Evolutionary conservation across 495 filamentous ascomycete genomes (phyloP), one percentile per base, ranked within the genome.

Genomic region (Penicillium flavigenum): DNA sequence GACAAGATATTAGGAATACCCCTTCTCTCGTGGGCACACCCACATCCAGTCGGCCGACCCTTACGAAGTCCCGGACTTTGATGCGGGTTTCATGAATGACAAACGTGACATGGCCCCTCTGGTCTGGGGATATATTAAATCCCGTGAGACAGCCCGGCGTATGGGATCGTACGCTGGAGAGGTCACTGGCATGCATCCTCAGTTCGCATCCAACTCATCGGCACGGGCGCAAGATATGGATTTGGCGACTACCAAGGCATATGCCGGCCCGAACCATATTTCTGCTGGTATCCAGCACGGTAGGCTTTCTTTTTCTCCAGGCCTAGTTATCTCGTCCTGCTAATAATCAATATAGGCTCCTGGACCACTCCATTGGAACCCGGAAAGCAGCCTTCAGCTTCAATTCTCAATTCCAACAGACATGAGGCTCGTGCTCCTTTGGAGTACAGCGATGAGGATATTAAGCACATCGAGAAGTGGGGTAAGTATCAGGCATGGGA

Each of bases 91-190:
- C 74, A 90, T 92, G 88, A 92, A 88, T 60, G 88, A 92, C 67
- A 84, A 89, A 69, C 80, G 88, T 26, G 89, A 92, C 64, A 90
- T 92, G 87, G 85, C 81, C 5, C 87, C 88, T 10, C 88, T 91
- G 86, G 86, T 91, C 5, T 92, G 89, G 89, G 86, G 83, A 0
- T 92, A 94, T 69, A 91, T 91, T 70, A 91, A 90, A 69, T 89
- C 85, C n/a, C 84, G 89, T 29, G 89, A 92, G 79, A 91, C 87
- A 5, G 87, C 88, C 6, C 78, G 88, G 1, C 79, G 88, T 36
- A 92, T 92, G 90, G 80, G 85, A 41, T 79, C 86, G 4, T 92
- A 91, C 58, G 87, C 86, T 17, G 89, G 89, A 34, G 90, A 94
- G 65, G 88, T 90, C 26, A 83, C 85, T 38, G 72, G 64, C 44